Conservation (phyloP, 306 rosid species). For the Fragaria nilgerrensis region DNA sequence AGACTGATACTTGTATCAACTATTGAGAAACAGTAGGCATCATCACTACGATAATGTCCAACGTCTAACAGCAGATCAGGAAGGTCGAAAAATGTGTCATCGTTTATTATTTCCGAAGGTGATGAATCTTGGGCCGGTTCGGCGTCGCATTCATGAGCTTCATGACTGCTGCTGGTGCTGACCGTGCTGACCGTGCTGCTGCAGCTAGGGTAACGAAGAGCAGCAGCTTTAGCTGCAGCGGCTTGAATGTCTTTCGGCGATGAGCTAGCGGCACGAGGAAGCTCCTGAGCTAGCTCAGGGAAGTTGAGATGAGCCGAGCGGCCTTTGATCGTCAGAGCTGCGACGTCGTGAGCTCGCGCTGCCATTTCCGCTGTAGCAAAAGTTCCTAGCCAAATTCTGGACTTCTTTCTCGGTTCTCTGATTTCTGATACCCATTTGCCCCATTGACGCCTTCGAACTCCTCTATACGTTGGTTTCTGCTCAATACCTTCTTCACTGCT, state of each 20-base stretch:
- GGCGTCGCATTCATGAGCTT: constrained; percentile 16
- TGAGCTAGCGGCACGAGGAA: constrained; percentile 54
- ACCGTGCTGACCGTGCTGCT: neutral
- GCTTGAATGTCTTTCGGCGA: constrained; percentile 63
- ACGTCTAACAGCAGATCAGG: constrained; percentile 54
- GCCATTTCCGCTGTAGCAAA: constrained; percentile 71
- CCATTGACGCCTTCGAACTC: constrained; percentile 75
- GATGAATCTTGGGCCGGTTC: constrained; percentile 16
- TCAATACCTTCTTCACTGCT: constrained; percentile 5
- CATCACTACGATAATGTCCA: neutral
- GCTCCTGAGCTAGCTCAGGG: constrained; percentile 54
- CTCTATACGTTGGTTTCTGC: constrained; percentile 51
- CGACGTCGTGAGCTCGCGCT: constrained; percentile 81
- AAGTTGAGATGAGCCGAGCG: constrained; percentile 61
- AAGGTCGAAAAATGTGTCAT: constrained; percentile 49
- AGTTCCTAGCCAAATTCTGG: constrained; percentile 79
- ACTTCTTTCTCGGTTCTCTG: constrained; percentile 72
- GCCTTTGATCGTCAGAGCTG: constrained; percentile 65
- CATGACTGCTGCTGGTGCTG: neutral
- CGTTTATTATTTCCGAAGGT: constrained; percentile 23
- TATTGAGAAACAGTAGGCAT: constrained; percentile 19
- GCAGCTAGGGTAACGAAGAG: constrained; percentile 4
- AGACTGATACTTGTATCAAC: constrained; percentile 14
- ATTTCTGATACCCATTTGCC: constrained; percentile 84
- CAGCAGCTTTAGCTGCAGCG: constrained; percentile 73